Evolutionary conservation across 2,329 filamentous ascomycete genomes (phyloP).

Genomic region (Dactylellina drechsleri): DNA sequence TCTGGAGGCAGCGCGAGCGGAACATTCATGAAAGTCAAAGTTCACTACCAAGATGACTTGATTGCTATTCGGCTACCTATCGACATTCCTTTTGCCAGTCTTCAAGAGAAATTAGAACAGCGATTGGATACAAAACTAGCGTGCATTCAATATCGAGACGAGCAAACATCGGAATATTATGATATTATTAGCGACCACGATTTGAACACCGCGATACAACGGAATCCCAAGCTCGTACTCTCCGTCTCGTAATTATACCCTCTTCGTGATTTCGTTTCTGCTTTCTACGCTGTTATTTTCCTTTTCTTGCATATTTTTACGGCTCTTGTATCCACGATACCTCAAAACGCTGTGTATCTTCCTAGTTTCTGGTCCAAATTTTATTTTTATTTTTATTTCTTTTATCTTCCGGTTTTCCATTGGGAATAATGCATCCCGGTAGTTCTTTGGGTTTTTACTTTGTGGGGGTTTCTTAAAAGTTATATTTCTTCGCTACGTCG

Average conservation of each 20-base stretch:
- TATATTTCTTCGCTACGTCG: slow-evolving; percentile 14
- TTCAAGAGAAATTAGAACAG: slow-evolving; percentile 85
- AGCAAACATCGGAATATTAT: slow-evolving; percentile 77
- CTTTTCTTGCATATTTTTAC: slow-evolving; percentile 28
- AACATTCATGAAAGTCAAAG: slow-evolving; percentile 85
- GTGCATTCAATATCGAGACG: slow-evolving; percentile 87
- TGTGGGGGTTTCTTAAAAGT: slow-evolving; percentile 36
- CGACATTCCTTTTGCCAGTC: slow-evolving; percentile 79
- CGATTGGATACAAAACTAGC: slow-evolving; percentile 77
- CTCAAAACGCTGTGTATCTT: slow-evolving; percentile 36
- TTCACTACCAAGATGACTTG: slow-evolving; percentile 90
- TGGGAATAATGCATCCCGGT: slow-evolving; percentile 5
- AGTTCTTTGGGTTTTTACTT: slow-evolving; percentile 17
- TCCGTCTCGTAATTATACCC: slow-evolving; percentile 65
- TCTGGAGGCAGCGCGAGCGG: slow-evolving; percentile 62
- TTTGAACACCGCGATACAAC: slow-evolving; percentile 78
- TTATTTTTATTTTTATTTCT: slow-evolving; percentile 28
- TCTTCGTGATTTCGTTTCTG: slow-evolving; percentile 6
- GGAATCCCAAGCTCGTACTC: slow-evolving; percentile 87
- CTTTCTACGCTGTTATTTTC: neutral
- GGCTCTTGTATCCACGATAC: slow-evolving; percentile 40
- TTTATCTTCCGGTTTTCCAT: slow-evolving; percentile 12
- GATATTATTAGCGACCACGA: slow-evolving; percentile 82
- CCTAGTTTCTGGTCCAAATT: slow-evolving; percentile 39
- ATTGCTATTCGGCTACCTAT: slow-evolving; percentile 89